phyloP scores from a whole-genome alignment of 2,329 filamentous ascomycete species.

The Fusarium mundagurra region DNA sequence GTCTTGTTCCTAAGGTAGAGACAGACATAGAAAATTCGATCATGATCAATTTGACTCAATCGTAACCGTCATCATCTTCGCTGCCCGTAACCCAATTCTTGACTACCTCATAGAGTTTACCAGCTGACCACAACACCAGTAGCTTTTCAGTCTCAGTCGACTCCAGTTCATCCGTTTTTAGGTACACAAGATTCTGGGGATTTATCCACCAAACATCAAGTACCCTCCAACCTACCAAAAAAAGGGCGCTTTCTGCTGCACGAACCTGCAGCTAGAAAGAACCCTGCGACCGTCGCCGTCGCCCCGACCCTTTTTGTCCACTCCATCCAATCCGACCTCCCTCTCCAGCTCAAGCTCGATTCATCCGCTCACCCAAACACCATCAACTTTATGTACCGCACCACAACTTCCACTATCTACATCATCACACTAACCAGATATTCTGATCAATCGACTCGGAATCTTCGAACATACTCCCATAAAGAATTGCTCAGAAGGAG shows the following conservation, averaged over 20 bases:
- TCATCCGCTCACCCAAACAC: conserved; percentile 28
- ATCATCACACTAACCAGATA: conserved; percentile 8
- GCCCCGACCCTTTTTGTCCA: conserved; percentile 34
- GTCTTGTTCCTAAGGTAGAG: not conserved
- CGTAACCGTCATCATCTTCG: not conserved
- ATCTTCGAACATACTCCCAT: not conserved
- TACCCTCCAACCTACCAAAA: not conserved
- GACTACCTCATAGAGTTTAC: not conserved
- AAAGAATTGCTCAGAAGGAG: not conserved
- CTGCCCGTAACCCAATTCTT: not conserved
- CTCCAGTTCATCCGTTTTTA: not conserved
- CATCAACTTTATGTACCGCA: conserved; percentile 17
- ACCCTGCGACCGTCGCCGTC: conserved; percentile 36
- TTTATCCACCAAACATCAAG: conserved; percentile 7
- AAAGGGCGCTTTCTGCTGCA: conserved; percentile 14
- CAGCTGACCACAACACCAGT: not conserved
- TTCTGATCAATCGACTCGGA: not conserved
- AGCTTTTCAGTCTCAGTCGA: not conserved
- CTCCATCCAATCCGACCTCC: conserved; percentile 16
- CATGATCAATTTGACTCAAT: not conserved
- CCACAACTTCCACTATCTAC: conserved; percentile 17
- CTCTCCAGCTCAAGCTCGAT: conserved; percentile 9
- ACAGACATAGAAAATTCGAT: not conserved
- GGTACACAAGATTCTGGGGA: conserved; percentile 1
- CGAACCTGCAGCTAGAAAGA: conserved; percentile 28